These are phyloP conservation scores for Mycotypha africana DNA, from an alignment of 371 early-diverging fungal genomes.

Conservation along the genomic window DNA sequence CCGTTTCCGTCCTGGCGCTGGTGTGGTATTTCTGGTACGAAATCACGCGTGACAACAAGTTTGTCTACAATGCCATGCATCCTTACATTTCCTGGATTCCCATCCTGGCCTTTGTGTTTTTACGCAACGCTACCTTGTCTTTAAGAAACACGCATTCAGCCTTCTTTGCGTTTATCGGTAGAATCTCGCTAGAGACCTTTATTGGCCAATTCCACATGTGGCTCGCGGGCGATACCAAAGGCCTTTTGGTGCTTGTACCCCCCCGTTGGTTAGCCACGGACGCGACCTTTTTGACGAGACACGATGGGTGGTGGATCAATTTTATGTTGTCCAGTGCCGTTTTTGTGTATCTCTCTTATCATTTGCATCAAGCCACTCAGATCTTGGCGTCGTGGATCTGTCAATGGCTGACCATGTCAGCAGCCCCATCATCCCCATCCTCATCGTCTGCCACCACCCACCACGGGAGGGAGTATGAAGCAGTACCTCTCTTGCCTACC, in stretches of 20 bases:
- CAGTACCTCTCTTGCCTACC: conserved; percentile 13
- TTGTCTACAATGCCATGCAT: conserved; percentile 53
- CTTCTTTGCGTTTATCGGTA: conserved; percentile 56
- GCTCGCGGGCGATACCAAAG: conserved; percentile 71
- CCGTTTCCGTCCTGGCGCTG: conserved; percentile 29
- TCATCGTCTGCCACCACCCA: neutral
- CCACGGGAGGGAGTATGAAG: conserved; percentile 14
- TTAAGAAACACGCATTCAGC: conserved; percentile 50
- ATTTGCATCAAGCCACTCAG: conserved; percentile 49
- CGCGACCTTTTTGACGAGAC: no score
- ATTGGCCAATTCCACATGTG: conserved; percentile 79
- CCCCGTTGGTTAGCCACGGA: conserved; percentile 25
- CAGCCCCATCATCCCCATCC: no score
- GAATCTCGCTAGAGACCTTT: conserved; percentile 69
- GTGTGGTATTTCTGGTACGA: conserved; percentile 49
- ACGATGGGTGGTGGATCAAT: conserved; percentile 55
- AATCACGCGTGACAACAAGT: conserved; percentile 35
- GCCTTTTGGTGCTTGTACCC: conserved; percentile 36
- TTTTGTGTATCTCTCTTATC: conserved; percentile 52
- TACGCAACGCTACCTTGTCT: conserved; percentile 58
- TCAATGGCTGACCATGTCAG: no score
- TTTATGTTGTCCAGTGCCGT: conserved; percentile 41
- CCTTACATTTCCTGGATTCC: conserved; percentile 62
- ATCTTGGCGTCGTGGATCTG: conserved; percentile 35
- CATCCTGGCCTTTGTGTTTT: conserved; percentile 54